Percentiles rank a stretch among this genome's conserved stretches.
phyloP scores from a whole-genome alignment of 1,139 yeast species.

The Pichia inconspicua region DNA sequence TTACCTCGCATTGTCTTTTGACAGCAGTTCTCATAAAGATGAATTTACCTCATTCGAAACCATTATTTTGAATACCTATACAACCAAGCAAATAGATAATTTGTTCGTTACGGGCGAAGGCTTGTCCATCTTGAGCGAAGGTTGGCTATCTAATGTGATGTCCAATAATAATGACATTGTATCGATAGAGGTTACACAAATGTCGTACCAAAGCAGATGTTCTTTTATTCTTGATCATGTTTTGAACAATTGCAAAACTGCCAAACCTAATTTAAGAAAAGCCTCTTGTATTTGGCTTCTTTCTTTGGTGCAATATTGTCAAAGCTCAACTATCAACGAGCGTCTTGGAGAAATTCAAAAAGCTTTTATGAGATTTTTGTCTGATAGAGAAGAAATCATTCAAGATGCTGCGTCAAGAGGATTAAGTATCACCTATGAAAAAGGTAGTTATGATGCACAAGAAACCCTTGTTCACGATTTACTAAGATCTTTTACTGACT shows the following conservation, averaged over 20 bases:
- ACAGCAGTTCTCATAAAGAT: background rate
- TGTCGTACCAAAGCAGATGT: slow-evolving; percentile 15
- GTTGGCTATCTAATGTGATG: slow-evolving; percentile 65
- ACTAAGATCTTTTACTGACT: slow-evolving; percentile 70
- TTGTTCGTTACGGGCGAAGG: slow-evolving; percentile 84
- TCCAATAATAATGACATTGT: slow-evolving; percentile 24
- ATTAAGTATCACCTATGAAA: slow-evolving; percentile 69
- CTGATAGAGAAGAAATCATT: slow-evolving; percentile 72
- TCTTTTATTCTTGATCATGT: slow-evolving; percentile 39
- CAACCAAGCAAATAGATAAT: slow-evolving; percentile 64
- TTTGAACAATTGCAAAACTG: slow-evolving; percentile 45
- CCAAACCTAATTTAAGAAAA: slow-evolving; percentile 65
- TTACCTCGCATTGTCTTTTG: slow-evolving; percentile 41
- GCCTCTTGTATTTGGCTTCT: slow-evolving; percentile 84
- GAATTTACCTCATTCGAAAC: slow-evolving; percentile 33
- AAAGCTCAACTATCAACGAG: slow-evolving; percentile 38
- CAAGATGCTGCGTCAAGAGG: slow-evolving; percentile 94
- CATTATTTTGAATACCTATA: slow-evolving; percentile 48
- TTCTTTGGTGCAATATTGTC: slow-evolving; percentile 70
- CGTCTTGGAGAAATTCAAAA: slow-evolving; percentile 55
- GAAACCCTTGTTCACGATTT: slow-evolving; percentile 72
- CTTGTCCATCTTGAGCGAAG: slow-evolving; percentile 58
- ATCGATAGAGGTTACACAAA: slow-evolving; percentile 12
- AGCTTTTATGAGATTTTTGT: slow-evolving; percentile 57
- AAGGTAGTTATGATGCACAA: slow-evolving; percentile 61